Evolutionary conservation across 2,329 filamentous ascomycete species (phyloP).

Genomic region (Remersonia thermophila): DNA sequence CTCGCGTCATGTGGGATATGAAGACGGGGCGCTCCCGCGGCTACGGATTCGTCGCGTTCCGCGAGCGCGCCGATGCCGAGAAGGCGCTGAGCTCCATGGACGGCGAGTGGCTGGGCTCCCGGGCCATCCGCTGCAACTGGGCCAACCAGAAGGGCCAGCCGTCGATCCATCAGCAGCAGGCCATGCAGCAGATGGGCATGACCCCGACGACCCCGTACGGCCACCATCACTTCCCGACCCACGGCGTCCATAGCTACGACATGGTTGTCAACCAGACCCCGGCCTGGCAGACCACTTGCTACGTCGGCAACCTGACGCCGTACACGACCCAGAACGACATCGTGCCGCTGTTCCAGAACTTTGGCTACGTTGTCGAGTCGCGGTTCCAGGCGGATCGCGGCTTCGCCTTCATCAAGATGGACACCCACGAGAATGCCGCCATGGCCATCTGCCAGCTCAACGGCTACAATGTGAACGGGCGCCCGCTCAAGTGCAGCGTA

Average conservation of each 20-base stretch:
- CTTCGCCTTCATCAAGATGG: conserved; percentile 99
- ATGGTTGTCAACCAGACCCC: conserved; percentile 94
- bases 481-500: conserved; percentile 97
- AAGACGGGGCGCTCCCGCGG: conserved; percentile 96
- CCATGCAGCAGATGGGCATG: conserved; percentile 96
- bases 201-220: conserved; percentile 93
- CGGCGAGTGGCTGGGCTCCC: conserved; percentile 95
- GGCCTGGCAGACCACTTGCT: conserved; percentile 96
- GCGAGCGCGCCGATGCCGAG: conserved; percentile 84
- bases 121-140: conserved; percentile 99
- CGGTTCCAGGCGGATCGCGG: conserved; percentile 96
- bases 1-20: conserved; percentile 99
- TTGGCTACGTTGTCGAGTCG: conserved; percentile 93
- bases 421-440: conserved; percentile 91
- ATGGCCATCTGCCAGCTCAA: conserved; percentile 98
- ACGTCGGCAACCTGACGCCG: conserved; percentile 92
- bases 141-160: conserved; percentile 99
- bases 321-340: conserved; percentile 96
- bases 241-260: conserved; percentile 93
- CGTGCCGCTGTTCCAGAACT: conserved; percentile 97
- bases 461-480: conserved; percentile 94
- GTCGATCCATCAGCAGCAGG: conserved; percentile 93
- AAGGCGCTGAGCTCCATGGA: conserved; percentile 97
- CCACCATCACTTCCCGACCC: conserved; percentile 94
- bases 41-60: conserved; percentile 96